Base-by-base conservation (phyloP, 2,329 filamentous ascomycete species). In the Venturia aucupariae region DNA sequence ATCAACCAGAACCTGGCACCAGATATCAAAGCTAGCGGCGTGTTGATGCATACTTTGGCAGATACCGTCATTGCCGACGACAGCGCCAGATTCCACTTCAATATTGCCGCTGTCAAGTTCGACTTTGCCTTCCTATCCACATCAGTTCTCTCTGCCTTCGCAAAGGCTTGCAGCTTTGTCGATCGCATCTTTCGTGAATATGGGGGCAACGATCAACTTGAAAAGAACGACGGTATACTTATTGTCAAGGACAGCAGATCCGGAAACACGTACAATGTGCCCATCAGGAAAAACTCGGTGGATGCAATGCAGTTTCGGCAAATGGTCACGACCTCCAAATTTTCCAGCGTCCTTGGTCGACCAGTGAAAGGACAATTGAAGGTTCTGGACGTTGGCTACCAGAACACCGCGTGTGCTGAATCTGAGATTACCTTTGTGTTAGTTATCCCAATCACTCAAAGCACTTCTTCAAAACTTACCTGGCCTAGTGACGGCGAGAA, bases 231-330 rank as follows among this genome's bases (percentile, higher is more conserved):
- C n/a, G 51, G 51, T 7, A 35, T 35, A 57, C 51, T 57, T 17
- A 57, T 57, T n/a, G 51, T 57, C 17, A 57, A 57, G 51, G 51
- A 57, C 51, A 57, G 51, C 35, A 57, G 51, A 22, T 57, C 51
- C 35, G 51, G 51, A 15, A 57, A 57, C 15, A 32, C 51, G 2
- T 57, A 57, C 51, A 35, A 57, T n/a, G 51, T 57, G 8, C 51
- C 51, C 51, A 57, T 57, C 30, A 32, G 51, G 24, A 57, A 57
- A 10, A 30, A 30, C 32, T 57, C 51, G 15, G 30, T 57, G 6
- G 51, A 57, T 35, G 51, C 51, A 27, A 57, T 57, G 51, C 51
- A 57, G 30, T 57, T 57, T n/a, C 51, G 51, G 7, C 27, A 57
- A 15, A 57, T 57, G 51, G 17, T 19, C 30, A 35, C 51, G 15